Evolutionary conservation across 2,329 filamentous ascomycete species (phyloP).

Genomic region (Tolypocladium endophyticum): DNA sequence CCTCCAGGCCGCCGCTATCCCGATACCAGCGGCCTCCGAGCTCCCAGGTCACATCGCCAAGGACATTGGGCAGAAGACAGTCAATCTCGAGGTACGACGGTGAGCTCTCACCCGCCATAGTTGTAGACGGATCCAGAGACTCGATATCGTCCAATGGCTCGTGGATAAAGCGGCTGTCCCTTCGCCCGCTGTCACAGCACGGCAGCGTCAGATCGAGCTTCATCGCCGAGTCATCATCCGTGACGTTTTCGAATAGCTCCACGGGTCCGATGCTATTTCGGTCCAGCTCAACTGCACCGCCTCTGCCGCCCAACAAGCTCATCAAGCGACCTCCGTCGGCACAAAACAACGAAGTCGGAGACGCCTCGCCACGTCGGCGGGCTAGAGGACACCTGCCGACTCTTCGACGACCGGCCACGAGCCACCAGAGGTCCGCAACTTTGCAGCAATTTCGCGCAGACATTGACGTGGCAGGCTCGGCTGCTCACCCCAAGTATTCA

Average conservation of each 20-base stretch:
- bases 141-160: constrained; percentile 53
- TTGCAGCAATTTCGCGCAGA: constrained; percentile 42
- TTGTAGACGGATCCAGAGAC: constrained; percentile 38
- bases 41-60: constrained; percentile 30
- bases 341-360: constrained; percentile 29
- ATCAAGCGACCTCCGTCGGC: constrained; percentile 61
- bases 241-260: constrained; percentile 57
- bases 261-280: constrained; percentile 50
- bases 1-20: constrained; percentile 25
- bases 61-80: constrained; percentile 27
- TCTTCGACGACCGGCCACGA: constrained; percentile 65
- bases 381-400: constrained; percentile 53
- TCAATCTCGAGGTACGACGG: constrained; percentile 29
- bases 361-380: constrained; percentile 32
- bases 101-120: constrained; percentile 25
- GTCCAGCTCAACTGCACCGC: constrained; percentile 23
- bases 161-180: constrained; percentile 63
- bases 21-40: constrained; percentile 26
- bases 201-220: constrained; percentile 55
- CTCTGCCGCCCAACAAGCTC: constrained; percentile 60
- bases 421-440: constrained; percentile 65
- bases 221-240: constrained; percentile 53
- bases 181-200: constrained; percentile 53
- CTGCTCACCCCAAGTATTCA: constrained; percentile 18
- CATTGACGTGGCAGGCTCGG: constrained; percentile 13